phyloP scores from a whole-genome alignment of 352 stramenopile genomes.

The Pythium phragmiticola region DNA sequence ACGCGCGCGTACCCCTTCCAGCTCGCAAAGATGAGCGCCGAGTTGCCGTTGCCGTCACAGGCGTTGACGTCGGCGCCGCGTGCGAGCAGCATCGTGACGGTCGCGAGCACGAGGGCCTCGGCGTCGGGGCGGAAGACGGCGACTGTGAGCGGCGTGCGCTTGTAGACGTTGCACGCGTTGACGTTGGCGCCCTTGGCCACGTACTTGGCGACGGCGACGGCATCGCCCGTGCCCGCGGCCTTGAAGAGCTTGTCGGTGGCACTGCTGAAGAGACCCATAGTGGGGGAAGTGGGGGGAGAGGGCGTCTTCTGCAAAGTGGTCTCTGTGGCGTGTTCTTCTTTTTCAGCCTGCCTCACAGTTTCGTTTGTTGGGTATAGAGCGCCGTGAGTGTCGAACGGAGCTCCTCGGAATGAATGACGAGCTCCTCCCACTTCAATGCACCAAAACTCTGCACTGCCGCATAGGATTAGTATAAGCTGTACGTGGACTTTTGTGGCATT shows the following conservation, averaged over 20 bases:
- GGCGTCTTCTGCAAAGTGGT: too few relatives aligned
- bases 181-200: conserved; percentile 2
- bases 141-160: conserved; percentile 17
- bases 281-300: too few relatives aligned
- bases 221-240: conserved; percentile 9
- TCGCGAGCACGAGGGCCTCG: conserved; percentile 6
- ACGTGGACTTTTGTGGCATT: too few relatives aligned
- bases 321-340: neutral
- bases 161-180: conserved; percentile 15
- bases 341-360: neutral
- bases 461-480: too few relatives aligned
- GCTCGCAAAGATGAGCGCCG: conserved; percentile 16
- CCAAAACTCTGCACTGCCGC: neutral
- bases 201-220: conserved; percentile 6
- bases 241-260: conserved; percentile 17
- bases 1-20: conserved; percentile 11
- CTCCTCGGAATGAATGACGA: too few relatives aligned
- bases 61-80: conserved; percentile 10
- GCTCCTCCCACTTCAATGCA: neutral
- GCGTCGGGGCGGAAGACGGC: neutral
- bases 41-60: conserved; percentile 5
- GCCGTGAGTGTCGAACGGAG: neutral
- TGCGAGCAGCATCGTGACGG: conserved; percentile 5
- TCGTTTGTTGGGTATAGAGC: neutral
- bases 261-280: conserved; percentile 12